These are phyloP conservation scores for Phragmites australis DNA, from an alignment of 176 grass and related monocot genomes.

Conservation along the genomic window DNA sequence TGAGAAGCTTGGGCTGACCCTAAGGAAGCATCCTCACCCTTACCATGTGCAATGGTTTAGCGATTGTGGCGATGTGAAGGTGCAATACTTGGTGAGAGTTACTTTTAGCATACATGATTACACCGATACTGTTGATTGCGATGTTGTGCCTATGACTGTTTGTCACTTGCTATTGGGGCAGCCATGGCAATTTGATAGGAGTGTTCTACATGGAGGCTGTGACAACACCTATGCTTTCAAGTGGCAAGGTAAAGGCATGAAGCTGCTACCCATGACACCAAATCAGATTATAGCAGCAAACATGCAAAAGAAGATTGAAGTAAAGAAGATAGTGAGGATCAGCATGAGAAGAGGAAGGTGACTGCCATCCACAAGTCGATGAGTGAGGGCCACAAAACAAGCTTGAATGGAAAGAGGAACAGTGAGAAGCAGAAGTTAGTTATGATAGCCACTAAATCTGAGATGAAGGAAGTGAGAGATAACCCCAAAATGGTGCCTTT, in stretches of 20 bases:
- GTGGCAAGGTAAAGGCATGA: background rate
- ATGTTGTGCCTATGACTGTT: background rate
- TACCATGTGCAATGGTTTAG: slow-evolving; percentile 11
- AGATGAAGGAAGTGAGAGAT: background rate
- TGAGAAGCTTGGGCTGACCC: background rate
- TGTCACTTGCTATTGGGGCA: background rate
- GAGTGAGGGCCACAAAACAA: background rate
- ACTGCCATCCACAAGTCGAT: background rate
- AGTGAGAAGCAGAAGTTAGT: background rate
- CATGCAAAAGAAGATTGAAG: background rate
- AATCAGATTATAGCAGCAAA: background rate
- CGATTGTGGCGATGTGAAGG: background rate
- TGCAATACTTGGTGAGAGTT: background rate
- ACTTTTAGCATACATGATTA: slow-evolving; percentile 16
- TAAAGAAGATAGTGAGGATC: background rate
- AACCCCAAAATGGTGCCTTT: background rate
- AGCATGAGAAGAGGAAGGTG: background rate
- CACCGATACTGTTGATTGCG: background rate
- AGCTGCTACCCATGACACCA: background rate
- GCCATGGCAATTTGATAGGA: background rate
- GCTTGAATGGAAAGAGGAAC: background rate
- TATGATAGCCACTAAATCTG: background rate
- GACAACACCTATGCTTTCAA: background rate
- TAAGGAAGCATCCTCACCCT: background rate
- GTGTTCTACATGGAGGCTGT: background rate